Percentiles rank a stretch among this genome's conserved stretches.
Evolutionary conservation across 768 basidiomycete species (phyloP).

Genomic region (Inosperma sp.): DNA sequence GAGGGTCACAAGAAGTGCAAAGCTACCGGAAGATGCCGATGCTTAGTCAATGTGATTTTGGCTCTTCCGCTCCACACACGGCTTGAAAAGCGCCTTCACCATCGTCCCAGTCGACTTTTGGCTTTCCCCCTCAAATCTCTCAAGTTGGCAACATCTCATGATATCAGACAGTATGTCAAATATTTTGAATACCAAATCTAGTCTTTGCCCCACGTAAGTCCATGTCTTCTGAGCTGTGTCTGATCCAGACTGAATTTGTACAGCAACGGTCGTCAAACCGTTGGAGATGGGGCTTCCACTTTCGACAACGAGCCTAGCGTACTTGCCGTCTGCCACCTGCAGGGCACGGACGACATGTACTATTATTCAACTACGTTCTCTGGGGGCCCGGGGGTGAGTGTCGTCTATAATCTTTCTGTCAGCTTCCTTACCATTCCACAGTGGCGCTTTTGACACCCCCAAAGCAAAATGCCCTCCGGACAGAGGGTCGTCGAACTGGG

Average conservation of each 20-base stretch:
- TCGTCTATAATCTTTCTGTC: constrained; percentile 7
- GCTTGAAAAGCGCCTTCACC: constrained; percentile 11
- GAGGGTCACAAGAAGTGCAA: too few species aligned
- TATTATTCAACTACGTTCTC: constrained; percentile 93
- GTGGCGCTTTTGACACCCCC: constrained; percentile 96
- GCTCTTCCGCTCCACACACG: constrained; percentile 11
- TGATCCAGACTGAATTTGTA: constrained; percentile 18
- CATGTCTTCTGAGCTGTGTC: not conserved
- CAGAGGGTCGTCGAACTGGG: constrained; percentile 91
- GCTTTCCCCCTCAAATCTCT: constrained; percentile 33
- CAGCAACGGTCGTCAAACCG: constrained; percentile 94
- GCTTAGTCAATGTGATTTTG: constrained; percentile 26
- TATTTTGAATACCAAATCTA: constrained; percentile 75
- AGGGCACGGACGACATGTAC: constrained; percentile 78
- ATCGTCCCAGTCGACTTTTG: constrained; percentile 13
- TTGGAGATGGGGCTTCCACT: constrained; percentile 93
- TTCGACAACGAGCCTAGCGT: constrained; percentile 75
- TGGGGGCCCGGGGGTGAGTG: constrained; percentile 83
- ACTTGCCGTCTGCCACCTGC: constrained; percentile 80
- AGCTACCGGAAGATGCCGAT: constrained; percentile 22
- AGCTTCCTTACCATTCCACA: constrained; percentile 25
- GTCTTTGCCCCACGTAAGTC: constrained; percentile 90
- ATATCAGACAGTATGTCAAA: constrained; percentile 59
- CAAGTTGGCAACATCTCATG: constrained; percentile 89
- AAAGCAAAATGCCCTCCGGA: constrained; percentile 91